Conservation (phyloP, 208 protist species). For the Vickermania spadyakhi region DNA sequence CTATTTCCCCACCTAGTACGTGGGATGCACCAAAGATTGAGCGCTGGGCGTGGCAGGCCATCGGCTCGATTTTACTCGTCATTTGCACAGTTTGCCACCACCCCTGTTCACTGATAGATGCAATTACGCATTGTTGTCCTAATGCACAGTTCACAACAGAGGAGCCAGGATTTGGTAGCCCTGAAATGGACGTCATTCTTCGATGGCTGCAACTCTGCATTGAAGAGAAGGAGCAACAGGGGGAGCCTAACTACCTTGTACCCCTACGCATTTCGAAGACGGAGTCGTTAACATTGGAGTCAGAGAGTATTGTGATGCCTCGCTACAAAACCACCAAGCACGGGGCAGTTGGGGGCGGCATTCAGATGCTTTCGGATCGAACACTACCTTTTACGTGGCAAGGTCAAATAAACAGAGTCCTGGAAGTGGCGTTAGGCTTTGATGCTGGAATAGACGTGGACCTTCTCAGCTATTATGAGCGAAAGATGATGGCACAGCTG, state of each 20-base stretch:
- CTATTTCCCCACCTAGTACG: conserved; percentile 9
- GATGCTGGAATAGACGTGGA: conserved; percentile 30
- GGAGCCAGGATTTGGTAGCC: conserved; percentile 3
- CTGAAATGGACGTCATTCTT: conserved; percentile 23
- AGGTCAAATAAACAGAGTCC: neutral
- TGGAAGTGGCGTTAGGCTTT: neutral
- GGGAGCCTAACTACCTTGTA: conserved; percentile 16
- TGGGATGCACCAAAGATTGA: conserved; percentile 26
- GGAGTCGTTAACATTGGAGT: neutral
- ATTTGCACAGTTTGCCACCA: conserved; percentile 36
- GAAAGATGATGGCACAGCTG: conserved; percentile 35
- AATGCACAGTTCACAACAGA: conserved; percentile 10
- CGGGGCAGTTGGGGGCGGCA: neutral
- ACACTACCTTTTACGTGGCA: neutral
- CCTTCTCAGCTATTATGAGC: conserved; percentile 50
- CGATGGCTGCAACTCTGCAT: conserved; percentile 25
- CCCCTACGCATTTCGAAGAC: conserved; percentile 13
- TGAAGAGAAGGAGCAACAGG: conserved; percentile 23
- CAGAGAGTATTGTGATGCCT: conserved; percentile 3
- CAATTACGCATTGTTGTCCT: conserved; percentile 16
- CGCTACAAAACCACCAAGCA: neutral
- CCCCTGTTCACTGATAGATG: conserved; percentile 38
- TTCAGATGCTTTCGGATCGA: neutral
- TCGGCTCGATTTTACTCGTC: conserved; percentile 38
- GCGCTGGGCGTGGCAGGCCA: conserved; percentile 61